Evolutionary conservation across 2,329 filamentous ascomycete species (phyloP).

Genomic region (Diaporthe sp.): DNA sequence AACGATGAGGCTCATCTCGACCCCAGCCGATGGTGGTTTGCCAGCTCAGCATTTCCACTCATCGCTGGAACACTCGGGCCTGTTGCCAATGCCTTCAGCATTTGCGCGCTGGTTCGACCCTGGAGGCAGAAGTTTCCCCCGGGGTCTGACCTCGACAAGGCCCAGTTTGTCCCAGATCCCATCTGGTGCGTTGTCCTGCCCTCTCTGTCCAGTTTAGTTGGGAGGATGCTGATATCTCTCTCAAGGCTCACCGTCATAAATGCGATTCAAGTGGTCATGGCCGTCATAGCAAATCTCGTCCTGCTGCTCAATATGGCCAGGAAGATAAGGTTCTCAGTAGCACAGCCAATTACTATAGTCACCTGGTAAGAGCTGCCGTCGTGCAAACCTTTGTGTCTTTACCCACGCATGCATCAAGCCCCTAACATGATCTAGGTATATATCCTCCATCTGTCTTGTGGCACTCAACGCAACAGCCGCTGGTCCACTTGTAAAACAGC

Average conservation of each 20-base stretch:
- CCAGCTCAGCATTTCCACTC: conserved; percentile 78
- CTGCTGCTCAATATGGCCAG: conserved; percentile 90
- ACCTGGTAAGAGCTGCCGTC: conserved; percentile 77
- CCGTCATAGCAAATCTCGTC: conserved; percentile 83
- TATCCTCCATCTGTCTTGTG: conserved; percentile 75
- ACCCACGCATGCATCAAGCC: not conserved
- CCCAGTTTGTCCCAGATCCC: conserved; percentile 74
- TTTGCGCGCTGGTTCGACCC: conserved; percentile 84
- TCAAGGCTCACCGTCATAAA: conserved; percentile 80
- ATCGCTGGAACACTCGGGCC: conserved; percentile 88
- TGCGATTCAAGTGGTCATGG: conserved; percentile 81
- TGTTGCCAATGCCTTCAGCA: conserved; percentile 88
- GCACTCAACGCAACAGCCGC: conserved; percentile 76
- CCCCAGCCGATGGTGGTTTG: conserved; percentile 74
- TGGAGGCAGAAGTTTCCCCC: conserved; percentile 76
- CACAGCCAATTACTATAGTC: conserved; percentile 85
- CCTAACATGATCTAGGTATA: conserved; percentile 61
- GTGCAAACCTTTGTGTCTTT: conserved; percentile 54
- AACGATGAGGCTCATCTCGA: conserved; percentile 59
- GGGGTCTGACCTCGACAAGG: conserved; percentile 62
- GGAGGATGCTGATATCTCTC: not conserved
- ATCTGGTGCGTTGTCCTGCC: conserved; percentile 66
- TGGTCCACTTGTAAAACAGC: conserved; percentile 65
- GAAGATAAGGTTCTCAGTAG: conserved; percentile 83
- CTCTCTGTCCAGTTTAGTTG: not conserved